Conservation (phyloP, 2,329 filamentous ascomycete genomes). For the Diaporthe citri region DNA sequence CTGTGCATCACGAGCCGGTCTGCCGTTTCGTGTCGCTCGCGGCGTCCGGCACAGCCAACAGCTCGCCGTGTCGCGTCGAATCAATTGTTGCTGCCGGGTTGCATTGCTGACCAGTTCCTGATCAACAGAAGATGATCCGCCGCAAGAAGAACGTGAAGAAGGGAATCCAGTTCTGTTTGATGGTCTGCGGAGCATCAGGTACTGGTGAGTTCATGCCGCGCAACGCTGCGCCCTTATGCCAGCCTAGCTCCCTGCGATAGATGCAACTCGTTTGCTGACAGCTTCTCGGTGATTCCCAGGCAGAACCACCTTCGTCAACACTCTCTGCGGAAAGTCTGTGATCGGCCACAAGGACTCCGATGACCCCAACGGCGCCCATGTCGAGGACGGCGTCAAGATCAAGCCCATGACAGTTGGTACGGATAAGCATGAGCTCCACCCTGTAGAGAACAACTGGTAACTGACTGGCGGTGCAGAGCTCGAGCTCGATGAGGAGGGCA, state of each 20-base stretch:
- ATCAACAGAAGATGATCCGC: conserved; percentile 88
- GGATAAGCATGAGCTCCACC: conserved; percentile 48
- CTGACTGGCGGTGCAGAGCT: conserved; percentile 70
- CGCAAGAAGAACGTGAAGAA: conserved; percentile 99
- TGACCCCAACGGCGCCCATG: conserved; percentile 86
- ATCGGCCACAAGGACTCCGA: conserved; percentile 93
- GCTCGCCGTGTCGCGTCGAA: conserved; percentile 28
- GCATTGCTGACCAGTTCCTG: conserved; percentile 46
- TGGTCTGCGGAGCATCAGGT: conserved; percentile 99
- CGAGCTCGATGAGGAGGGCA: conserved; percentile 97
- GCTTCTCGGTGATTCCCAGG: conserved; percentile 63
- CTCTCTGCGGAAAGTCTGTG: conserved; percentile 94
- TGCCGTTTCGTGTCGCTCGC: conserved; percentile 17
- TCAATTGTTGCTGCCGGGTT: conserved; percentile 39
- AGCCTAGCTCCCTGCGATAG: not conserved
- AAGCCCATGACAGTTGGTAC: conserved; percentile 97
- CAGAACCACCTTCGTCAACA: conserved; percentile 99
- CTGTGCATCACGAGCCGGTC: conserved; percentile 35
- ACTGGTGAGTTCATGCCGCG: conserved; percentile 76
- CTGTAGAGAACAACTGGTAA: conserved; percentile 44
- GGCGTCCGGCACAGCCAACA: not conserved
- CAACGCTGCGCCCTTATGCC: conserved; percentile 23
- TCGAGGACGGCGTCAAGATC: conserved; percentile 98
- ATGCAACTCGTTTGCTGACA: conserved; percentile 40
- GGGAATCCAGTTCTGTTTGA: conserved; percentile 99